Evolutionary conservation across 73 alveolate genomes (phyloP), one percentile per base, ranked within the genome.

Genomic region (Paramecium bursaria): DNA sequence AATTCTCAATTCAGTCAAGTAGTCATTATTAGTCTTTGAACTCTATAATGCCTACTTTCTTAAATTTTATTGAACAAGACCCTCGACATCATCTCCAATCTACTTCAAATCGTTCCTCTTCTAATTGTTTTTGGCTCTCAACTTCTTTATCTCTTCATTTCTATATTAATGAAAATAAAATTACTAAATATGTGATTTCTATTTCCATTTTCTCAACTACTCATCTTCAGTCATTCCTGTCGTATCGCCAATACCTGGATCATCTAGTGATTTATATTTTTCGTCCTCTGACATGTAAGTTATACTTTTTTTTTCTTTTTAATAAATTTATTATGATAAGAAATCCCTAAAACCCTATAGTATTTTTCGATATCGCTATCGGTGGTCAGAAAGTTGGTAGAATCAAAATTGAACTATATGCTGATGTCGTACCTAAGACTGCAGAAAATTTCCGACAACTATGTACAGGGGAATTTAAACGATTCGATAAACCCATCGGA

Each of bases 391-490:
- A 91, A 15, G 91, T 75, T 3, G 97, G 97, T 7, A 91, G 95
- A 85, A 86, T 94, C 15, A 86, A 46, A 75, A 74, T 94, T 67
- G 98, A 94, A 86, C 82, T 96, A 50, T 96, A 74, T 87, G 92
- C 90, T 49, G 93, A 94, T 90, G 90, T 94, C 7, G 91, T 77
- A 17, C 99, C 98, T 29, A 91, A 87, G 77, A 96, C 99, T 11
- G 96, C 96, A 7, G 98, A 95, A 89, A 96, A 95, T 90, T 96
- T 96, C 67, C 86, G 98, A 86, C 61, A 73, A 48, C 73, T 96
- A 35, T 96, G 99, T 61, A 88, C 94, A 4, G 98, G 98, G 26
- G 95, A 90, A 50, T 48, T 49, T 50, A 85, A 90, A 39, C 51
- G 51, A 79, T 79, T 79, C 46, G 89, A 79, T 42, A 33, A 55